These are phyloP conservation scores for Crithidia thermophila DNA, from an alignment of 208 protist species.

Conservation along the genomic window DNA sequence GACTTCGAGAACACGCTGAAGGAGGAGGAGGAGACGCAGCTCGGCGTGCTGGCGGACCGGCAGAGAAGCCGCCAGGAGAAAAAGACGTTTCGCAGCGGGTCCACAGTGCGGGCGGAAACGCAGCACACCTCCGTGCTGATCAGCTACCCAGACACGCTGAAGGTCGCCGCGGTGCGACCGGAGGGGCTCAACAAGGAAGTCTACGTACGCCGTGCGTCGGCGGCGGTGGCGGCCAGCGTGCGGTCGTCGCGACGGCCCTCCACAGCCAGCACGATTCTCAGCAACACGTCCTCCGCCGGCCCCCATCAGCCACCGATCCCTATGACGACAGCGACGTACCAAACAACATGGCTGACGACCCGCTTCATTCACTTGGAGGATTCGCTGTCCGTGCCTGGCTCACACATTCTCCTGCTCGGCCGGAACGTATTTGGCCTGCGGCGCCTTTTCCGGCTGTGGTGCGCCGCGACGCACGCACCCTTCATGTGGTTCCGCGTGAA, in stretches of 20 bases:
- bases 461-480: conserved; percentile 44
- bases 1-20: conserved; percentile 31
- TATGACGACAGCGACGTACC: conserved; percentile 39
- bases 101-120: conserved; percentile 11
- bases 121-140: conserved; percentile 19
- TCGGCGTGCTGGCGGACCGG: conserved; percentile 11
- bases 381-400: conserved; percentile 31
- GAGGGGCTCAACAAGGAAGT: conserved; percentile 18
- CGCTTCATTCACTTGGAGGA: conserved; percentile 27
- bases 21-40: conserved; percentile 33
- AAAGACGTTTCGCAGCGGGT: neutral
- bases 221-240: neutral
- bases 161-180: conserved; percentile 12
- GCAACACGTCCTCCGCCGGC: conserved; percentile 5
- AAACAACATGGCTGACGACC: conserved; percentile 62
- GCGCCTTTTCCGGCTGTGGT: conserved; percentile 63
- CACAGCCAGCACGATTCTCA: neutral
- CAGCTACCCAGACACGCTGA: conserved; percentile 29
- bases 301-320: neutral
- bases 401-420: conserved; percentile 59
- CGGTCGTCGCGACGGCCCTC: conserved; percentile 19
- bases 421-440: conserved; percentile 48
- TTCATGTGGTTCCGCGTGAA: conserved; percentile 57
- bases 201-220: conserved; percentile 12
- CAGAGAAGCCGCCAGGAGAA: neutral